Evolutionary conservation across 345 rosid species (phyloP).

Genomic region (Brassica incana): DNA sequence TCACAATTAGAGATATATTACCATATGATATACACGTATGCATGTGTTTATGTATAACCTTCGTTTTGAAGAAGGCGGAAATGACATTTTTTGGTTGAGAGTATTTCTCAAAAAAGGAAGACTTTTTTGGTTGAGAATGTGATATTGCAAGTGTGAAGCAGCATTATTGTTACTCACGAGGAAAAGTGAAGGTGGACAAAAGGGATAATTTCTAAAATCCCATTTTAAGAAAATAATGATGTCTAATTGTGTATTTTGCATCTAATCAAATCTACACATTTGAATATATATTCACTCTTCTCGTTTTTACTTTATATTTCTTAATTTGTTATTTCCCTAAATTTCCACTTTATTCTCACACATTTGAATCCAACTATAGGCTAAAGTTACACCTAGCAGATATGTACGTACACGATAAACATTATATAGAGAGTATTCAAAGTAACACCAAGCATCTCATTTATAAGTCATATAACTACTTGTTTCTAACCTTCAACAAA

Average conservation of each 20-base stretch:
- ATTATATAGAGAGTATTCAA: conserved; percentile 12
- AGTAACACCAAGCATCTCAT: conserved; percentile 1
- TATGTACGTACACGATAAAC: conserved; percentile 7
- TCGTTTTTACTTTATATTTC: conserved; percentile 6
- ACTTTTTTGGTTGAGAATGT: conserved; percentile 37
- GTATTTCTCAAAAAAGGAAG: not conserved
- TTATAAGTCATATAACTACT: not conserved
- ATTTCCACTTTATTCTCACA: conserved; percentile 5
- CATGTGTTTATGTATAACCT: conserved; percentile 26
- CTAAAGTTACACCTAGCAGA: conserved; percentile 21
- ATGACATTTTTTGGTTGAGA: conserved; percentile 36
- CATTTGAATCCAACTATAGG: conserved; percentile 32
- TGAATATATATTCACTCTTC: conserved; percentile 36
- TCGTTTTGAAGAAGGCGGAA: conserved; percentile 36
- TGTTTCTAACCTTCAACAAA: conserved; percentile 3
- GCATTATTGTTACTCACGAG: conserved; percentile 41
- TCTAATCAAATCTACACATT: conserved; percentile 36
- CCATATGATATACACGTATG: not conserved
- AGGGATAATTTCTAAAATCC: conserved; percentile 21
- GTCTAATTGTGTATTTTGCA: conserved; percentile 28
- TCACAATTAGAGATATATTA: not conserved
- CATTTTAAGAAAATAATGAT: conserved; percentile 32
- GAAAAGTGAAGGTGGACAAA: conserved; percentile 38
- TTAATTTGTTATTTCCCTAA: not conserved
- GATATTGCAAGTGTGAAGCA: conserved; percentile 36